These are phyloP conservation scores for Parmales sp. DNA, from an alignment of 108 stramenopile genomes.

Conservation along the genomic window DNA sequence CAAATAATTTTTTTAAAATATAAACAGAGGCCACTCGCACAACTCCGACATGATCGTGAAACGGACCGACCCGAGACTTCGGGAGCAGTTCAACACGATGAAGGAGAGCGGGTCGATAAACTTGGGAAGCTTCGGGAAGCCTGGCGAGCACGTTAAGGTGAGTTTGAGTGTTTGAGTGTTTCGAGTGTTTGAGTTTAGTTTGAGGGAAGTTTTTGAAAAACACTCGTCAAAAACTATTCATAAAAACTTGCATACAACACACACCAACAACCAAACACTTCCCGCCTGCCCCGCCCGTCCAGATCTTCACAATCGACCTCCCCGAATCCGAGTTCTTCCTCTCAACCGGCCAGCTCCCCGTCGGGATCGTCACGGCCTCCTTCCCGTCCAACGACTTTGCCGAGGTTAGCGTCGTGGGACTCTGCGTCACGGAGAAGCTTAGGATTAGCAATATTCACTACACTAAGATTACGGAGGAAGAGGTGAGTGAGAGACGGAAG, in stretches of 20 bases:
- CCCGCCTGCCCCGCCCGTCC: too few relatives aligned
- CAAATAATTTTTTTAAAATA: too few relatives aligned
- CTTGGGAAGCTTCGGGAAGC: not conserved
- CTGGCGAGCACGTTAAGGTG: not conserved
- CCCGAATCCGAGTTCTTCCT: too few relatives aligned
- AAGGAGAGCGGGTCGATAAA: not conserved
- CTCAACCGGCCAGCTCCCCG: not conserved
- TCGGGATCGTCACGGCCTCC: not conserved
- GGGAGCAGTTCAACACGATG: conserved; percentile 3
- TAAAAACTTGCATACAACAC: too few relatives aligned
- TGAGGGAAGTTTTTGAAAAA: too few relatives aligned
- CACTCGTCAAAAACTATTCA: too few relatives aligned
- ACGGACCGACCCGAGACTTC: not conserved
- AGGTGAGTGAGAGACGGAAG: not conserved
- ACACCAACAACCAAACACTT: too few relatives aligned
- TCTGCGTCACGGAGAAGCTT: not conserved
- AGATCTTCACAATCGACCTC: too few relatives aligned
- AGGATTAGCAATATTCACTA: not conserved
- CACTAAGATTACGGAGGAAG: not conserved
- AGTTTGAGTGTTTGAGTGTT: too few relatives aligned
- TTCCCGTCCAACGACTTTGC: not conserved
- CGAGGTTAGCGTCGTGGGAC: not conserved
- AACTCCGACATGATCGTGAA: not conserved
- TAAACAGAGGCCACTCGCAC: not conserved
- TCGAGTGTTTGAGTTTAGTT: too few relatives aligned